These are phyloP conservation scores for Lactifluus subvellereus DNA, from an alignment of 768 basidiomycete species.

Conservation along the genomic window DNA sequence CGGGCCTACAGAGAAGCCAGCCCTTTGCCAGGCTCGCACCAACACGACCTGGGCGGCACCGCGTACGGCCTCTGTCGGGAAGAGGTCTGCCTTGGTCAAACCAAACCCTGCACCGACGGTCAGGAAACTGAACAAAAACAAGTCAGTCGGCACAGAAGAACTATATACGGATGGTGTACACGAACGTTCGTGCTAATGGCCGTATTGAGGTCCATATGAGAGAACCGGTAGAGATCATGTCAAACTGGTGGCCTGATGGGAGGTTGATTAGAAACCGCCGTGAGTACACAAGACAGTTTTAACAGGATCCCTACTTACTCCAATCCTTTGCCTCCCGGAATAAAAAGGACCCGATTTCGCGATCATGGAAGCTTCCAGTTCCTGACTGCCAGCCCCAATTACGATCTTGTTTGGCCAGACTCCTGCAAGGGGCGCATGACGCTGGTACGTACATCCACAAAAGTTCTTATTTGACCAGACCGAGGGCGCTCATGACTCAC, in stretches of 20 bases:
- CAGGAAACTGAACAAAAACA: conserved; percentile 38
- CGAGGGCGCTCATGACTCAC: too few relatives aligned
- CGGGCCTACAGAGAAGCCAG: not conserved
- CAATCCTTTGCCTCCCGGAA: not conserved
- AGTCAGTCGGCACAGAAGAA: not conserved
- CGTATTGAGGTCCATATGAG: conserved; percentile 7
- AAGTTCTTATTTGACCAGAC: too few relatives aligned
- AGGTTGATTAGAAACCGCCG: not conserved
- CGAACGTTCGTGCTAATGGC: conserved; percentile 6
- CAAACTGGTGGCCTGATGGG: not conserved
- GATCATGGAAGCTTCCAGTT: not conserved
- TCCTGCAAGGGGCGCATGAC: too few relatives aligned
- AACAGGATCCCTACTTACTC: not conserved
- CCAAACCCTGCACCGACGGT: conserved; percentile 50
- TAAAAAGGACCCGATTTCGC: not conserved
- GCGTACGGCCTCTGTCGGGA: conserved; percentile 51
- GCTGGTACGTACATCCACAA: too few relatives aligned
- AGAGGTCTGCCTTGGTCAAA: conserved; percentile 55
- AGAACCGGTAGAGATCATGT: conserved; percentile 14
- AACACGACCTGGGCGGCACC: conserved; percentile 57
- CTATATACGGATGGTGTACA: not conserved
- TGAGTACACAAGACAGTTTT: not conserved
- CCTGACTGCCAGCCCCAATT: not conserved
- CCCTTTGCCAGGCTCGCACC: conserved; percentile 29
- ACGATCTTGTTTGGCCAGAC: not conserved